Base-by-base conservation (phyloP, 768 basidiomycete genomes). In the Phlegmacium glaucopus region DNA sequence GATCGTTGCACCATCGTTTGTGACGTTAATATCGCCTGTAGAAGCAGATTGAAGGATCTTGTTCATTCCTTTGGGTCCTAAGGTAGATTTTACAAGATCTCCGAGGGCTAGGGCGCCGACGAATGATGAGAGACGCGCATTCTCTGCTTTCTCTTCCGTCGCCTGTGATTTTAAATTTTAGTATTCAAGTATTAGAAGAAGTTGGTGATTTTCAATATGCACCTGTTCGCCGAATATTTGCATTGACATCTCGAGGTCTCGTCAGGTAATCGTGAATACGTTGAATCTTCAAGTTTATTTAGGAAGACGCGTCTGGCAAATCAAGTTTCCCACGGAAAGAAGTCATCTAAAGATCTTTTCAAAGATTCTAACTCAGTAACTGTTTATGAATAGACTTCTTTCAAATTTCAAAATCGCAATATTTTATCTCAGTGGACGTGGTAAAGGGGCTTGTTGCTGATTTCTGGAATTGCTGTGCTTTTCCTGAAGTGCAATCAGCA, bases 31-130 rank as follows among this genome's bases (percentile, higher is more conserved):
- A 25, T 94, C 90, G 5, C 93, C 92, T 0, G 87, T 82, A 5
- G 93, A 90, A 1, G 69, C 83, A 1, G 92, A 94, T 67, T 94
- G 95, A 12, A 99, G 82, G 53, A 99, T 98, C 75, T 98, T 98
- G 83, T 97, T 98, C 95, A 98, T 99, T 46, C 96, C 96, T 69
- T 99, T 98, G 17, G 96, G 96, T 8, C 96, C 96, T 2, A 99
- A 79, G 7, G 96, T 99, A 1, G 94, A 95, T 72, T 98, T 98
- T 61, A 99, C 95, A 55, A 99, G 83, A 72, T 99, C 96, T 36
- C 96, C 96, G 28, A 99, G 78, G 0, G 96, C 96, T 57, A 96
- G 83, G 6, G 96, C 95, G 28, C 96, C 96, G 45, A 99, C 90
- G 67, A 99, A 99, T 3, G 93, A 95, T 4, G 94, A 94, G 55